These are phyloP conservation scores for Magnusiomyces suaveolens DNA, from an alignment of 1,139 yeast species.

Conservation along the genomic window DNA sequence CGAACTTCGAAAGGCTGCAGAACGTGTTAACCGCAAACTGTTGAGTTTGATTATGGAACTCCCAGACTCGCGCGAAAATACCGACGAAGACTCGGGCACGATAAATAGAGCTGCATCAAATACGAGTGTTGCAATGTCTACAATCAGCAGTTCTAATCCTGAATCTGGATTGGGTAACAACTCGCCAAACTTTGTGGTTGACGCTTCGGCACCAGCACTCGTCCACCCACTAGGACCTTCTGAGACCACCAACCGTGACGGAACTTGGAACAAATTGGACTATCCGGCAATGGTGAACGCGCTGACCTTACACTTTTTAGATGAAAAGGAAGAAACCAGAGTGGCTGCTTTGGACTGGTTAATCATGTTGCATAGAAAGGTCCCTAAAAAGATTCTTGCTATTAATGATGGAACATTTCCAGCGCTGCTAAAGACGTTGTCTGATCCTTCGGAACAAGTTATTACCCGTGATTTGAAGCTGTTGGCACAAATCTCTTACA, in stretches of 20 bases:
- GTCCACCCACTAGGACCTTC: background rate
- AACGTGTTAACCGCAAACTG: constrained; percentile 43
- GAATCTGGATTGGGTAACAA: background rate
- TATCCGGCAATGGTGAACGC: constrained; percentile 52
- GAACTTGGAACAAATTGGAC: constrained; percentile 32
- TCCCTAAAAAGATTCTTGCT: constrained; percentile 52
- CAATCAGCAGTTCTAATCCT: background rate
- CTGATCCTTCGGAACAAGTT: constrained; percentile 80
- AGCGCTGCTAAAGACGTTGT: constrained; percentile 67
- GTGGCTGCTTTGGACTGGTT: constrained; percentile 89
- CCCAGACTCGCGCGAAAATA: constrained; percentile 19
- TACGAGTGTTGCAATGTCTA: constrained; percentile 8
- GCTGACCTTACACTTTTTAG: constrained; percentile 50
- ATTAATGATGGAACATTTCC: constrained; percentile 59
- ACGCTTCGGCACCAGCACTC: background rate
- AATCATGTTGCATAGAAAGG: constrained; percentile 66
- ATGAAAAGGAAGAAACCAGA: constrained; percentile 71
- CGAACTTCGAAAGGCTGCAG: constrained; percentile 46
- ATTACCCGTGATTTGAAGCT: constrained; percentile 68
- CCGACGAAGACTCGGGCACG: background rate
- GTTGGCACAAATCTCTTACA: constrained; percentile 67
- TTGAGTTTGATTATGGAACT: constrained; percentile 38
- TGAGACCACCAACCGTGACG: background rate
- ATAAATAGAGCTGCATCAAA: constrained; percentile 4
- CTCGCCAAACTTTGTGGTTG: background rate